Conservation (phyloP, 208 protist species). For the Angomonas deanei region DNA sequence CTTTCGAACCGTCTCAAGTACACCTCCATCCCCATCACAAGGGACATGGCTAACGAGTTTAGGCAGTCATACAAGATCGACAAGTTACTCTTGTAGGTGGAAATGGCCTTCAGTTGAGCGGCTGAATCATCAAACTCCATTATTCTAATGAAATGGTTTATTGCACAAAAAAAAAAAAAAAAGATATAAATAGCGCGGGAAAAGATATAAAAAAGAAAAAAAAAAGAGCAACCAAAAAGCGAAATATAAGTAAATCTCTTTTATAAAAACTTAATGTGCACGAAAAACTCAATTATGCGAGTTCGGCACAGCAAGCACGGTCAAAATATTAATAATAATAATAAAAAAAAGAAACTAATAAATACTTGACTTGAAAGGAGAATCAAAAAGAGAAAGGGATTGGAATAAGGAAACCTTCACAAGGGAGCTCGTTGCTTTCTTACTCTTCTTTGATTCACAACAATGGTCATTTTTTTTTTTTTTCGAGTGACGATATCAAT, state of each 20-base stretch:
- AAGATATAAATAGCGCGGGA: not conserved
- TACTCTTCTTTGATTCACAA: no score
- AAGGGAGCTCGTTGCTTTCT: no score
- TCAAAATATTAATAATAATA: conserved; percentile 5
- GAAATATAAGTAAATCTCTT: not conserved
- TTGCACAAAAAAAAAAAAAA: not conserved
- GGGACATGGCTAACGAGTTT: conserved; percentile 46
- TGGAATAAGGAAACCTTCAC: no score
- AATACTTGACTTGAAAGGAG: no score
- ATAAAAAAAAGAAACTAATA: no score
- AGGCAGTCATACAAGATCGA: conserved; percentile 44
- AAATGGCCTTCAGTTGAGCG: conserved; percentile 50
- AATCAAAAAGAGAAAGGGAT: not conserved
- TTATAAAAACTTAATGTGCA: not conserved
- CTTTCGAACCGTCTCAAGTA: conserved; percentile 77
- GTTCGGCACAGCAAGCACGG: not conserved
- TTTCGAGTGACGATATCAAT: not conserved
- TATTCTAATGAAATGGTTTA: conserved; percentile 5
- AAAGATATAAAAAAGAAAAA: not conserved
- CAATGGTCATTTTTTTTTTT: not conserved
- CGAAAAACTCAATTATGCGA: not conserved
- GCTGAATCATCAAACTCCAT: conserved; percentile 45
- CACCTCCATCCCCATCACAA: conserved; percentile 79
- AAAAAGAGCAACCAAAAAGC: not conserved
- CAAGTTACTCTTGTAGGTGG: conserved; percentile 32